These are phyloP conservation scores for Pseudisothecium myosuroides DNA, from an alignment of 225 moss, liverwort and hornwort genomes.

Conservation along the genomic window DNA sequence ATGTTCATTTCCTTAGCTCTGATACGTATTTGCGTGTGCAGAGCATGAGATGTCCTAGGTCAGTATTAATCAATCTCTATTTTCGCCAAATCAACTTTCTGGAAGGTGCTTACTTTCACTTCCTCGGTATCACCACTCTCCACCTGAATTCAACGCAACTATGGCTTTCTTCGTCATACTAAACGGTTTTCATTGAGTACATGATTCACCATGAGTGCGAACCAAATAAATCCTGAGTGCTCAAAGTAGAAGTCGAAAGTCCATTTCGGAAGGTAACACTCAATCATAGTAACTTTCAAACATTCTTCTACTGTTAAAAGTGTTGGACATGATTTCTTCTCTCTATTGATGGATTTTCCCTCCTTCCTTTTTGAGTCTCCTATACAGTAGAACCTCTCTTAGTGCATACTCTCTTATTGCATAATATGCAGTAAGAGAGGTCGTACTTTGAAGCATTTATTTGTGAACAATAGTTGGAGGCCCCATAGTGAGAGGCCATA, in stretches of 20 bases:
- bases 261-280: background rate
- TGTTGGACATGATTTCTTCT: background rate
- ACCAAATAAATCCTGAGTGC: background rate
- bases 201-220: background rate
- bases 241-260: background rate
- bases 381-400: too few relatives aligned
- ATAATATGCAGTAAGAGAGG: too few relatives aligned
- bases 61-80: background rate
- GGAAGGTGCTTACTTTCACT: background rate
- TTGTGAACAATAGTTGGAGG: too few relatives aligned
- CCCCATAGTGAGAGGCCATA: too few relatives aligned
- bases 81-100: background rate
- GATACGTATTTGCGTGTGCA: background rate
- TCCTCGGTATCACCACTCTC: background rate
- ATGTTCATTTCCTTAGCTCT: background rate
- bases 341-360: background rate
- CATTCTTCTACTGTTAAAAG: background rate
- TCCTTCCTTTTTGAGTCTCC: background rate
- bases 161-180: background rate
- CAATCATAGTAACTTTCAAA: background rate
- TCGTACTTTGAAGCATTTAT: too few relatives aligned
- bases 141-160: background rate
- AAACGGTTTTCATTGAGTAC: background rate
- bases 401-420: too few relatives aligned
- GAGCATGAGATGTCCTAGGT: background rate